phyloP scores from a whole-genome alignment of 345 rosid species.

The Eucalyptus marginata region DNA sequence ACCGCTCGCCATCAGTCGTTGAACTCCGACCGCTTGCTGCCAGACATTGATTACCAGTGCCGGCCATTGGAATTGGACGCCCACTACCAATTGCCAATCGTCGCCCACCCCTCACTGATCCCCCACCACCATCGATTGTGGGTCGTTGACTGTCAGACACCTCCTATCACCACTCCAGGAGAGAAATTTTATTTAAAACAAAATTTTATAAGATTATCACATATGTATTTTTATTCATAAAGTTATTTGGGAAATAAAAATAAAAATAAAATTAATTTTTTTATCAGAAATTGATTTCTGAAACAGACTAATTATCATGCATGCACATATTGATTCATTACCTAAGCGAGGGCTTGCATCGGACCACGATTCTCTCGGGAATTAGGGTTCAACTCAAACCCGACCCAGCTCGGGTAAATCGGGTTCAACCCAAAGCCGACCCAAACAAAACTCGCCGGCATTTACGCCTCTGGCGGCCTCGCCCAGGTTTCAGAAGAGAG shows the following conservation, averaged over 20 bases:
- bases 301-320: too few relatives aligned
- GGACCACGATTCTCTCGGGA: background rate
- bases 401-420: background rate
- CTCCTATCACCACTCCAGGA: accelerated
- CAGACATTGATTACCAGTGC: accelerated
- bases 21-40: accelerated
- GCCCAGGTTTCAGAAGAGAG: background rate
- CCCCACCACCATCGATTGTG: accelerated
- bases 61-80: accelerated
- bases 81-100: accelerated
- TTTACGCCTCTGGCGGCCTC: background rate
- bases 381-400: background rate
- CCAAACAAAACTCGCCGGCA: background rate
- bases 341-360: too few relatives aligned
- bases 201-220: accelerated
- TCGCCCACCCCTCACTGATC: accelerated
- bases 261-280: too few relatives aligned
- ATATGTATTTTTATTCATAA: accelerated
- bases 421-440: background rate
- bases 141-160: accelerated
- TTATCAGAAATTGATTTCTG: too few relatives aligned
- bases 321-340: too few relatives aligned
- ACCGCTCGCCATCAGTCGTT: accelerated
- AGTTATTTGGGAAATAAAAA: too few relatives aligned
- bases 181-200: accelerated